These are phyloP conservation scores for Leucosporidium creatinivorum DNA, from an alignment of 768 basidiomycete species.

Conservation along the genomic window DNA sequence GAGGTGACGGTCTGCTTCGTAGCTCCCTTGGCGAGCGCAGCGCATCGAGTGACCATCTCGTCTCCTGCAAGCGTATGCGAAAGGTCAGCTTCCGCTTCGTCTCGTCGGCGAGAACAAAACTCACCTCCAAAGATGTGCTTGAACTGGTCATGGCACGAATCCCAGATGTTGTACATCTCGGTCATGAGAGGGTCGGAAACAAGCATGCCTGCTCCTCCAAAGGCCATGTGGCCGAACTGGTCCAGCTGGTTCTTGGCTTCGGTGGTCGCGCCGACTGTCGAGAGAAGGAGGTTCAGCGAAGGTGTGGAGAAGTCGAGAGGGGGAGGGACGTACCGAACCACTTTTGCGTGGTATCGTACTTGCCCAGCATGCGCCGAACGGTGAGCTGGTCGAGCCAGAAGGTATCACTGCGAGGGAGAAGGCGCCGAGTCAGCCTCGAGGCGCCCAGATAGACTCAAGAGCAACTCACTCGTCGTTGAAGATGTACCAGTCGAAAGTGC, in stretches of 20 bases:
- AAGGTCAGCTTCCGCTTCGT: neutral
- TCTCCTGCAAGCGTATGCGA: neutral
- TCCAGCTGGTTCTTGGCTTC: constrained; percentile 28
- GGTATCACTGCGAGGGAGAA: constrained; percentile 24
- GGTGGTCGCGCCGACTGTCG: constrained; percentile 23
- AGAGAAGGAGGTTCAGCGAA: too few relatives aligned
- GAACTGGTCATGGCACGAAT: constrained; percentile 25
- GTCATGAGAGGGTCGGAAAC: constrained; percentile 4
- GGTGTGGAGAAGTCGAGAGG: too few relatives aligned
- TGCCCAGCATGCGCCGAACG: constrained; percentile 22
- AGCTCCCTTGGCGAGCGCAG: constrained; percentile 18
- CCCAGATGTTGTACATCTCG: constrained; percentile 21
- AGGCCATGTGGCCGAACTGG: constrained; percentile 31
- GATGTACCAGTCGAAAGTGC: constrained; percentile 31
- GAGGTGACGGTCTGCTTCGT: constrained; percentile 24
- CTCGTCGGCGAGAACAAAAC: neutral
- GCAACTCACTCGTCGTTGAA: constrained; percentile 32
- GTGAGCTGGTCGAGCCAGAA: constrained; percentile 32
- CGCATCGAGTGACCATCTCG: constrained; percentile 35
- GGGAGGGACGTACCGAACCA: constrained; percentile 18
- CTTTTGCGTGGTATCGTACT: constrained; percentile 17
- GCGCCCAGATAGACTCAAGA: too few relatives aligned
- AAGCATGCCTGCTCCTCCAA: constrained; percentile 33
- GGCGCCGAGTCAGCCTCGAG: neutral
- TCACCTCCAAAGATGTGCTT: constrained; percentile 28